Evolutionary conservation across 177 flowering plant species (phyloP).

Genomic region (Telopea speciosissima): DNA sequence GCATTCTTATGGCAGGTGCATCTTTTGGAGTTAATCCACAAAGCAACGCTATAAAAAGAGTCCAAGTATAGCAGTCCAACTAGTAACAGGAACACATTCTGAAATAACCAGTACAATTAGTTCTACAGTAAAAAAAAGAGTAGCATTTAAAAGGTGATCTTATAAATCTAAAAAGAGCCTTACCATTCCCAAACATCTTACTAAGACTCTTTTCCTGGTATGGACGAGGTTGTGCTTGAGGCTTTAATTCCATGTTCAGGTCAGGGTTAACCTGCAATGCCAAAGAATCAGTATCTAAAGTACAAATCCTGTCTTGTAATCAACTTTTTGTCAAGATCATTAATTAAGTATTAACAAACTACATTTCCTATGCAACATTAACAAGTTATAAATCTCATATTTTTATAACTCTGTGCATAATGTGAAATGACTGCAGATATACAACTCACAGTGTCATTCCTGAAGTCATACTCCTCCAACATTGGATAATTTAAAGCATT

Average conservation of each 20-base stretch:
- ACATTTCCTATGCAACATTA: not conserved
- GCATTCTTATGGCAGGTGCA: not conserved
- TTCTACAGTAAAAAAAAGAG: not conserved
- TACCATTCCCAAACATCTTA: constrained; percentile 99
- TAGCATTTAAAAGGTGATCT: not conserved
- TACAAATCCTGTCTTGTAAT: not conserved
- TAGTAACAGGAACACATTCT: not conserved
- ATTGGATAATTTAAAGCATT: constrained; percentile 92
- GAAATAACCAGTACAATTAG: not conserved
- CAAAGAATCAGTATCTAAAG: constrained; percentile 7
- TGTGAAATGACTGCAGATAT: not conserved
- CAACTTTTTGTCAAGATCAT: not conserved
- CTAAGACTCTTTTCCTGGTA: constrained; percentile 99
- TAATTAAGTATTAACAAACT: not conserved
- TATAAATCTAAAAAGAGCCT: not conserved
- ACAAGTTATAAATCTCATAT: not conserved
- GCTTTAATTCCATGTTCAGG: constrained; percentile 84
- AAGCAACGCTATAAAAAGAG: not conserved
- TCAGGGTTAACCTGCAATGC: constrained; percentile 81
- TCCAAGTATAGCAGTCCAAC: not conserved
- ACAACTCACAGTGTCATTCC: constrained; percentile 91
- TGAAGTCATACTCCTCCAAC: constrained; percentile 99
- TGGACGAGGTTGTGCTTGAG: constrained; percentile 98
- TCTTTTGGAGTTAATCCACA: not conserved
- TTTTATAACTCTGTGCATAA: not conserved